Conservation (phyloP, 176 grass and related monocot genomes). For the Ensete ventricosum region DNA sequence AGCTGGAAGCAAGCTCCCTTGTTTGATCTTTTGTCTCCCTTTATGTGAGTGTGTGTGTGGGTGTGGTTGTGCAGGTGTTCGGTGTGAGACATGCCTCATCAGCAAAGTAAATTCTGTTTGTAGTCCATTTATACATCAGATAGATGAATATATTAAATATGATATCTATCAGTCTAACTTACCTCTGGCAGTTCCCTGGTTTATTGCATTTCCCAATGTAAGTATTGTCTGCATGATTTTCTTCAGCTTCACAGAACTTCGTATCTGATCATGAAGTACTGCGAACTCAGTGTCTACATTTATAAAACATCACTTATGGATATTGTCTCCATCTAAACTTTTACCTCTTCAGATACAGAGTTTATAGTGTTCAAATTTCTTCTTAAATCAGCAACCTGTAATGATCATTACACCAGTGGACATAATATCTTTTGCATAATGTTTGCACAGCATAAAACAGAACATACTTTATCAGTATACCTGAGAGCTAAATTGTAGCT, state of each 20-base stretch:
- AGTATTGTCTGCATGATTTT: slow-evolving; percentile 94
- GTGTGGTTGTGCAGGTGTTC: too few relatives aligned
- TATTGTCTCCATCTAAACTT: not conserved
- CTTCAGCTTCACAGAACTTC: slow-evolving; percentile 74
- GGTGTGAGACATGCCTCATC: not conserved
- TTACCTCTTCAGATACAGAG: slow-evolving; percentile 73
- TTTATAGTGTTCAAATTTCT: slow-evolving; percentile 68
- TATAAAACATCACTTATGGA: slow-evolving; percentile 10
- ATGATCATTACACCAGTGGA: slow-evolving; percentile 9
- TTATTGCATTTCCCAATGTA: slow-evolving; percentile 86
- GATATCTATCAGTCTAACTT: slow-evolving; percentile 18
- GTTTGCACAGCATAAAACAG: not conserved
- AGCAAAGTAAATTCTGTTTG: not conserved
- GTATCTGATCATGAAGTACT: slow-evolving; percentile 41
- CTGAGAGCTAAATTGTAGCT: slow-evolving; percentile 73
- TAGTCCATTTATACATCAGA: not conserved
- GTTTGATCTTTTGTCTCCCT: too few relatives aligned
- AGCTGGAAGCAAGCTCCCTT: too few relatives aligned
- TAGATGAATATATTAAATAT: not conserved
- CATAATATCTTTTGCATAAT: not conserved
- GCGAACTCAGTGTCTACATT: too few relatives aligned
- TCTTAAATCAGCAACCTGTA: slow-evolving; percentile 79
- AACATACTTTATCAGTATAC: slow-evolving; percentile 19
- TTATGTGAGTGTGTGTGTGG: too few relatives aligned
- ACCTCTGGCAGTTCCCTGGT: slow-evolving; percentile 98